Conservation (phyloP, 768 basidiomycete genomes). For the Pleurotus eryngii region DNA sequence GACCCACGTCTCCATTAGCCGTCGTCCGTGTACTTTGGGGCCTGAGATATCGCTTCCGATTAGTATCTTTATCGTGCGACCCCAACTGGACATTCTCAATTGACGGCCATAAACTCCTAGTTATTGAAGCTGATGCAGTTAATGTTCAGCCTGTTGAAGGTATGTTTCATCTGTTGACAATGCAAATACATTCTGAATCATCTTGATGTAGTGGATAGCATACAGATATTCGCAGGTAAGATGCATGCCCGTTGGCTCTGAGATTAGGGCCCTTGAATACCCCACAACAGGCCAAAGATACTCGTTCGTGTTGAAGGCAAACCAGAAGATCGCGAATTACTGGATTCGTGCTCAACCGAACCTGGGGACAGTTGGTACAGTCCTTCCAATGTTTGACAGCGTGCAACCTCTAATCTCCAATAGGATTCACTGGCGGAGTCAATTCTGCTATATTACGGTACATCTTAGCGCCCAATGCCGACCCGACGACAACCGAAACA, state of each 20-base stretch:
- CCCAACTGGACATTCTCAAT: conserved; percentile 26
- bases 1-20: conserved; percentile 32
- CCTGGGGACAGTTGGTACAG: not conserved
- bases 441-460: conserved; percentile 45
- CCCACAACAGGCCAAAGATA: conserved; percentile 33
- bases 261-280: too few species aligned
- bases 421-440: conserved; percentile 25
- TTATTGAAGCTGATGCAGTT: conserved; percentile 33
- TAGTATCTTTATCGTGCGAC: conserved; percentile 36
- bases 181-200: too few species aligned
- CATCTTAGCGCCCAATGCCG: conserved; percentile 21
- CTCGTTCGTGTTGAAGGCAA: conserved; percentile 36
- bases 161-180: conserved; percentile 14
- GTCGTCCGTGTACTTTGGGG: conserved; percentile 36
- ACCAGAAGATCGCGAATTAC: conserved; percentile 39
- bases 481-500: conserved; percentile 24
- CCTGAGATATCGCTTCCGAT: conserved; percentile 38
- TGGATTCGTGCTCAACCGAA: conserved; percentile 34
- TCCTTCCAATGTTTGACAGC: conserved; percentile 15
- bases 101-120: conserved; percentile 22
- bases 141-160: conserved; percentile 17
- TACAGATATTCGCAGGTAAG: conserved; percentile 36
- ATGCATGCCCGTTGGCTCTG: not conserved
- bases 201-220: conserved; percentile 29
- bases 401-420: conserved; percentile 8